Percentiles rank a stretch among this genome's conserved stretches.
phyloP scores from a whole-genome alignment of 768 basidiomycete species.

The Phlebiopsis flavidoalba region DNA sequence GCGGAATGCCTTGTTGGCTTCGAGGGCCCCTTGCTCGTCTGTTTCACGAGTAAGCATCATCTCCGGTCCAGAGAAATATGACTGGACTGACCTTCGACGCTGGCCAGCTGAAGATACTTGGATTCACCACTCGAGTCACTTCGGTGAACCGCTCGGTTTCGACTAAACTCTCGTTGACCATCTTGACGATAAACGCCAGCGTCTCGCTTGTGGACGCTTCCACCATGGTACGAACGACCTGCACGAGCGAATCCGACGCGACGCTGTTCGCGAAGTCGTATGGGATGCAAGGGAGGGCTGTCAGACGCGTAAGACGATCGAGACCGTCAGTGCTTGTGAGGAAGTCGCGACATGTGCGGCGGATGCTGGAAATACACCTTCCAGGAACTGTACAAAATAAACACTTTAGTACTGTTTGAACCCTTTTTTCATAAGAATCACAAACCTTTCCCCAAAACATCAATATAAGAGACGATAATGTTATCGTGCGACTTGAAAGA shows the following conservation, averaged over 20 bases:
- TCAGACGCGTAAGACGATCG: constrained; percentile 66
- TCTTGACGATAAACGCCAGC: constrained; percentile 59
- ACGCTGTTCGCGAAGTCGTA: constrained; percentile 84
- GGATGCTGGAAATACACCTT: constrained; percentile 93
- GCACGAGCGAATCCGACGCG: constrained; percentile 82
- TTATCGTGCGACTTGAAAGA: constrained; percentile 65
- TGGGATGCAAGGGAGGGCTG: constrained; percentile 81
- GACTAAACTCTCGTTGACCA: constrained; percentile 65
- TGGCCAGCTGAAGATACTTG: constrained; percentile 61
- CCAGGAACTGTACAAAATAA: constrained; percentile 60
- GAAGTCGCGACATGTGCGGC: constrained; percentile 87
- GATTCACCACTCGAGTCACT: constrained; percentile 45
- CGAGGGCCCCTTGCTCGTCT: constrained; percentile 40
- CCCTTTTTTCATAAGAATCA: neutral
- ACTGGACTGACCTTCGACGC: constrained; percentile 36
- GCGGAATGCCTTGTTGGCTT: constrained; percentile 64
- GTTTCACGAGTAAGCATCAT: neutral
- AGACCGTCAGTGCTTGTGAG: constrained; percentile 71
- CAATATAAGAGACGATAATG: constrained; percentile 69
- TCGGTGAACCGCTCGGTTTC: constrained; percentile 76
- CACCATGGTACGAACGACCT: constrained; percentile 84
- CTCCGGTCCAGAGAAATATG: neutral
- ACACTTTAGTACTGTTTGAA: neutral
- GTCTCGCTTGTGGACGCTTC: constrained; percentile 81
- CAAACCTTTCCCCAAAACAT: constrained; percentile 70